phyloP scores from a whole-genome alignment of 805 yeast species.

The Metschnikowia henanensis region DNA sequence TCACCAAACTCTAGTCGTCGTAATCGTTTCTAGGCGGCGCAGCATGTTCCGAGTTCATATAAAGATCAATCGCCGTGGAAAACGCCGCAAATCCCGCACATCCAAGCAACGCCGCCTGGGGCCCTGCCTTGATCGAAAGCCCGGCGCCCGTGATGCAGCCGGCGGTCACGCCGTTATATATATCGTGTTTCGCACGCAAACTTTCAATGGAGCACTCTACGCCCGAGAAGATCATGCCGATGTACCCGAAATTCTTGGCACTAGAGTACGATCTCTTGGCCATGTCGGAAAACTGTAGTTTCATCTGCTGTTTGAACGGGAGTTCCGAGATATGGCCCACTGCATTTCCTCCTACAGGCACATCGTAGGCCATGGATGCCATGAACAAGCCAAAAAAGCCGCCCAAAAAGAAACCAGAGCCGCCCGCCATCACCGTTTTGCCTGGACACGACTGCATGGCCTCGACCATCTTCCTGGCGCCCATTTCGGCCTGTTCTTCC shows the following conservation, averaged over 20 bases:
- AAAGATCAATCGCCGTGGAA: constrained; percentile 62
- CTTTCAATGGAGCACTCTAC: constrained; percentile 23
- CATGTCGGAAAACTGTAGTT: constrained; percentile 89
- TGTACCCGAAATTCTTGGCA: constrained; percentile 74
- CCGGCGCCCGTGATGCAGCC: constrained; percentile 99
- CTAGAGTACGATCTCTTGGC: constrained; percentile 82
- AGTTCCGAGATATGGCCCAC: constrained; percentile 69
- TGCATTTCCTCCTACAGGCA: constrained; percentile 62
- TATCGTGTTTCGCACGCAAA: constrained; percentile 62
- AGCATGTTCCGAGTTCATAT: constrained; percentile 19
- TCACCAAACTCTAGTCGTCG: constrained; percentile 43
- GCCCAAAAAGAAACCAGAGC: constrained; percentile 90
- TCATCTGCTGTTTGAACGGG: constrained; percentile 92
- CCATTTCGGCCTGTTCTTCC: constrained; percentile 91
- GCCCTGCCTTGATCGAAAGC: constrained; percentile 88
- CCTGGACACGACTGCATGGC: constrained; percentile 96
- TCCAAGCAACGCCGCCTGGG: constrained; percentile 86
- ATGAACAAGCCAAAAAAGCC: constrained; percentile 95
- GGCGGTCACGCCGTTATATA: constrained; percentile 87
- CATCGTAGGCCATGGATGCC: constrained; percentile 84
- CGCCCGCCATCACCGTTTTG: constrained; percentile 88
- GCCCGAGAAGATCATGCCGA: constrained; percentile 23
- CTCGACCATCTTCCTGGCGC: constrained; percentile 79
- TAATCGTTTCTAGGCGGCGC: constrained; percentile 86
- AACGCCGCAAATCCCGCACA: constrained; percentile 99